Conservation (phyloP, 768 basidiomycete genomes). For the Sporobolomyces pararoseus region DNA sequence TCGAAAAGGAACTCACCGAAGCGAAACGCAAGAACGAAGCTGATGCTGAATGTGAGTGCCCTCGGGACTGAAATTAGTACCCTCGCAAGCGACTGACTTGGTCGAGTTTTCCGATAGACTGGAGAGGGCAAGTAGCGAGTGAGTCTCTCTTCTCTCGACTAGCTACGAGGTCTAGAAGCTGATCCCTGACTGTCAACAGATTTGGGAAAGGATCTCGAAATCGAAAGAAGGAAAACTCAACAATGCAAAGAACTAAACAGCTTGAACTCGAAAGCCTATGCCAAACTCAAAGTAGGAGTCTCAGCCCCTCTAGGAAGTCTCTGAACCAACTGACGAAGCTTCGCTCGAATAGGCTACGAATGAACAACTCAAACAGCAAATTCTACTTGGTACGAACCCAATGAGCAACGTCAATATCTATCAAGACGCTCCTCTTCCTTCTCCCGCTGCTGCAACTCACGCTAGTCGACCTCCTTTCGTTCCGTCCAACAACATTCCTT, state of each 20-base stretch:
- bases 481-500: neutral
- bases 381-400: neutral
- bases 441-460: neutral
- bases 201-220: slow-evolving; percentile 38
- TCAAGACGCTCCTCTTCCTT: neutral
- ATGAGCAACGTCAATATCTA: neutral
- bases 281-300: slow-evolving; percentile 43
- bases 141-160: neutral
- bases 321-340: too few relatives aligned
- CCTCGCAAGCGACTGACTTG: neutral
- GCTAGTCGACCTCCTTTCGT: neutral
- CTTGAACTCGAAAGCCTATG: slow-evolving; percentile 45
- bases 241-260: slow-evolving; percentile 44
- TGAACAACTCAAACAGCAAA: neutral
- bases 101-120: neutral
- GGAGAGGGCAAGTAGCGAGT: neutral
- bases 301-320: neutral
- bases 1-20: slow-evolving; percentile 38
- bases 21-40: slow-evolving; percentile 32
- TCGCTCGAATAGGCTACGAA: neutral
- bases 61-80: neutral
- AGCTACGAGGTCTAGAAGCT: too few relatives aligned
- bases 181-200: neutral
- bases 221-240: slow-evolving; percentile 37
- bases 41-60: slow-evolving; percentile 21